phyloP scores from a whole-genome alignment of 2,329 filamentous ascomycete species.

The Didymella glomerata region DNA sequence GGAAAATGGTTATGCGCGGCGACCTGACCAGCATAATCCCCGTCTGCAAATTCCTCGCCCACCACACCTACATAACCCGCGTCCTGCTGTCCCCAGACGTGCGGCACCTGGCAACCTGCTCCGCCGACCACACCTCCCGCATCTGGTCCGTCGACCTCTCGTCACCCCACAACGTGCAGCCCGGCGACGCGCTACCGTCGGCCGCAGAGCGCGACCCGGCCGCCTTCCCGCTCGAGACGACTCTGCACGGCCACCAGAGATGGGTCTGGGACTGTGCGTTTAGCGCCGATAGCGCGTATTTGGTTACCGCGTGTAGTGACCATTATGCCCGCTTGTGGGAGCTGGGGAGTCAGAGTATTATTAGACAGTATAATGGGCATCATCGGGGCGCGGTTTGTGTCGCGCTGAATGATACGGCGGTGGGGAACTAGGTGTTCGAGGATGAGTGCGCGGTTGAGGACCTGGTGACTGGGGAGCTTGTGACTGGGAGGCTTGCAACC shows the following conservation, averaged over 20 bases:
- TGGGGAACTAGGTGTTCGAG: slow-evolving; percentile 41
- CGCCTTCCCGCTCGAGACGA: slow-evolving; percentile 83
- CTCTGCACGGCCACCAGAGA: slow-evolving; percentile 86
- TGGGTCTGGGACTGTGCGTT: slow-evolving; percentile 99
- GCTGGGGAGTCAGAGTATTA: slow-evolving; percentile 83
- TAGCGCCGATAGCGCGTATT: slow-evolving; percentile 88
- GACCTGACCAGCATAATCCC: slow-evolving; percentile 86
- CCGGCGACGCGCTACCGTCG: slow-evolving; percentile 42
- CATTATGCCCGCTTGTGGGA: slow-evolving; percentile 95
- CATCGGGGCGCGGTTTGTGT: slow-evolving; percentile 92
- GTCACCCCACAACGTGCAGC: slow-evolving; percentile 47
- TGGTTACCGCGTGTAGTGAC: slow-evolving; percentile 92
- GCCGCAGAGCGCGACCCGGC: slow-evolving; percentile 56
- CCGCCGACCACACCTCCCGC: slow-evolving; percentile 91
- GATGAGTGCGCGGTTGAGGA: not conserved
- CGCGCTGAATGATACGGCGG: slow-evolving; percentile 77
- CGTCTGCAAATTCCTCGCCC: slow-evolving; percentile 87
- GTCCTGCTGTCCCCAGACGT: slow-evolving; percentile 92
- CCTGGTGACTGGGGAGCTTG: not conserved
- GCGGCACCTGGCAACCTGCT: slow-evolving; percentile 92
- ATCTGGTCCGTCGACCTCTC: slow-evolving; percentile 86
- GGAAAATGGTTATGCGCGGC: slow-evolving; percentile 85
- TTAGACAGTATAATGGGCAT: slow-evolving; percentile 94
- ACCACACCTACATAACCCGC: slow-evolving; percentile 91
- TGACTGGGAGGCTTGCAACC: too few species aligned